Percentiles rank a stretch among this genome's conserved stretches.
Conservation (phyloP, 306 rosid species). For the Adenanthera pavonina region DNA sequence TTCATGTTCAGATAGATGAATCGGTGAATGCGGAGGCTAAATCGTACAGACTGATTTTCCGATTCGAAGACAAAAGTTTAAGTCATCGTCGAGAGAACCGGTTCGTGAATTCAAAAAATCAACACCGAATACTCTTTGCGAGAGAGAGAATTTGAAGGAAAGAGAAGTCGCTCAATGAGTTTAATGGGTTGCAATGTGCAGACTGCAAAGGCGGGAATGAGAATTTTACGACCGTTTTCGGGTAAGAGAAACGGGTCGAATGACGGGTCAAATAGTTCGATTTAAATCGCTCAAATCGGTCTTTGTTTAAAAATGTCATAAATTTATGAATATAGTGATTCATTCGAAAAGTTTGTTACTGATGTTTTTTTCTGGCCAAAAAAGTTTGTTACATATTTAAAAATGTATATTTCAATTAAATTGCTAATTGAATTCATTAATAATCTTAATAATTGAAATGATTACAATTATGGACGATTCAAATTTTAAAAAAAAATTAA, state of each 20-base stretch:
- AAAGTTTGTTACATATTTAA: too few relatives aligned
- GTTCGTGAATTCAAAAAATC: slow-evolving; percentile 18
- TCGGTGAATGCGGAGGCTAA: slow-evolving; percentile 12
- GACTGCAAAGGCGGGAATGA: slow-evolving; percentile 27
- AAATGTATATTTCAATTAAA: too few relatives aligned
- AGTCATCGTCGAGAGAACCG: slow-evolving; percentile 28
- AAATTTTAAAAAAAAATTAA: too few relatives aligned
- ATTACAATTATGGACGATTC: too few relatives aligned
- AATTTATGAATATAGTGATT: too few relatives aligned
- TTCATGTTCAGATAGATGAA: slow-evolving; percentile 58
- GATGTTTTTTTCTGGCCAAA: too few relatives aligned
- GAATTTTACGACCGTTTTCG: background rate
- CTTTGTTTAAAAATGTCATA: too few relatives aligned
- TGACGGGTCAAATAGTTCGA: background rate
- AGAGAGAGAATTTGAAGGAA: slow-evolving; percentile 1
- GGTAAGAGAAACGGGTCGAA: background rate
- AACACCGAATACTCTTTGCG: background rate
- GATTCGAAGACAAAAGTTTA: slow-evolving; percentile 20
- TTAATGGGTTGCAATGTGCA: background rate
- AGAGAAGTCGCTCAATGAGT: background rate
- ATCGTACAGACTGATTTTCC: background rate
- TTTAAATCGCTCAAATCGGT: too few relatives aligned
- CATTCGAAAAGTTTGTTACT: too few relatives aligned
- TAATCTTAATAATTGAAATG: too few relatives aligned
- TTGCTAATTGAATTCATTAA: too few relatives aligned